Evolutionary conservation across 345 rosid genomes (phyloP), one percentile per base, ranked within the genome.

Genomic region (Rubroshorea leprosula): DNA sequence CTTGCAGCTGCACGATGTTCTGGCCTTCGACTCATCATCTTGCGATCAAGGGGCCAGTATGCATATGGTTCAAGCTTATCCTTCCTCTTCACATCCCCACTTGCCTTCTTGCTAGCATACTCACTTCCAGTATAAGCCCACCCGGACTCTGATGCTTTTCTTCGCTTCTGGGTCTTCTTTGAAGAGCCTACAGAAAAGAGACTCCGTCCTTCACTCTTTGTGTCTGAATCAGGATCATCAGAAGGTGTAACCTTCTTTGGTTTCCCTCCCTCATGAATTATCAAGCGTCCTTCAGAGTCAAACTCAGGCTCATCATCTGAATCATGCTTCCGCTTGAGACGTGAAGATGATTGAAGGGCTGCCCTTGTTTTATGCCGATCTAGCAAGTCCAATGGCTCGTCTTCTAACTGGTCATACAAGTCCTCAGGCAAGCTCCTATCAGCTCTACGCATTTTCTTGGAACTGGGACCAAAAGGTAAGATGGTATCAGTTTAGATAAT

Each of bases 1-100:
- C 88, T 69, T 0, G 99, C 99, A 31, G 92, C 84, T 10, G 90
- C 96, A 41, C 84, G 77, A 57, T 89, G 99, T 66, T 89, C 86
- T 1, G 97, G 87, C 63, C 92, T 83, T 43, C 85, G 82, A 66
- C 97, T 89, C 87, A 89, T 85, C 97, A 93, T 87, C 80, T 89
- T 93, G 8, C 96, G 83, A 65, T 93, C 97, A 7, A 93, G 83
- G 1, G 99, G 97, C 99, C 99, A 93, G 62, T 89, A 93, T 0
- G 99, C 99, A 63, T 89, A 89, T 0, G 99, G 97, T 66, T 60
- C 98, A 15, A 93, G 84, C 72, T 89, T 93, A 47, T 80, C 97
- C 72, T 89, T 93, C 82, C 78, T 83, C 74, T 70, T 83, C 38
- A 93, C 71, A 63, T 93, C 97, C 0, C 97, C 97, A 38, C 84